Conservation (phyloP, 2,329 filamentous ascomycete species). For the Aureobasidium sp. region DNA sequence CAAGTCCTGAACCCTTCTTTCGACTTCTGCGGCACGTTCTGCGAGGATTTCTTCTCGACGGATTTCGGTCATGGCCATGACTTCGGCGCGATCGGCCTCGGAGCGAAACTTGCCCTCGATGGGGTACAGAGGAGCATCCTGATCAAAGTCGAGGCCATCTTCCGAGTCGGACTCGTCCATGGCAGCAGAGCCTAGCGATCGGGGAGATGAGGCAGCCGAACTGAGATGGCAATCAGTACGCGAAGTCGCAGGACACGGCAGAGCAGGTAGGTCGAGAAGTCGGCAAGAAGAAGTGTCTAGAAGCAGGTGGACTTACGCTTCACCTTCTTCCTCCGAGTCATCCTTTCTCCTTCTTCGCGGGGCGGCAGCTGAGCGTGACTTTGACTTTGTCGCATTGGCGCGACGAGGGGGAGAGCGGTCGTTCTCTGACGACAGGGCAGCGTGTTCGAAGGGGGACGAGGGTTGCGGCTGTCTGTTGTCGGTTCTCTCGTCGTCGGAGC, state of each 20-base stretch:
- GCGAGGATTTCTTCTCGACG: constrained; percentile 86
- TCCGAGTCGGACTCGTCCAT: constrained; percentile 87
- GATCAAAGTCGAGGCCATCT: constrained; percentile 43
- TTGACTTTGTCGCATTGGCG: constrained; percentile 44
- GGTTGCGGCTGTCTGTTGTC: constrained; percentile 29
- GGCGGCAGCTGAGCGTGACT: constrained; percentile 27
- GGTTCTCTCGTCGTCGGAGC: constrained; percentile 40
- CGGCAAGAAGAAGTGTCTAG: constrained; percentile 1
- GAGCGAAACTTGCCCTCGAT: constrained; percentile 75
- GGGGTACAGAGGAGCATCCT: constrained; percentile 65
- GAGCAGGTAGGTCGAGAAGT: constrained; percentile 15
- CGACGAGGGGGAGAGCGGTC: constrained; percentile 29
- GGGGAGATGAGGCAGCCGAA: constrained; percentile 59
- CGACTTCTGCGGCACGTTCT: constrained; percentile 75
- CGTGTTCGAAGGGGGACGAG: constrained; percentile 11
- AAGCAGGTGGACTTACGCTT: constrained; percentile 60
- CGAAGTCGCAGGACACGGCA: constrained; percentile 11
- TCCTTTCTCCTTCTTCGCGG: constrained; percentile 38
- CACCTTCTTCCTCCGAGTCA: constrained; percentile 68
- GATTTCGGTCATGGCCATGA: constrained; percentile 82
- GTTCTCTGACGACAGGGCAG: constrained; percentile 14
- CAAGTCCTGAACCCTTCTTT: constrained; percentile 73
- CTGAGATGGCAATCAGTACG: constrained; percentile 36
- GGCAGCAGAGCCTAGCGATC: constrained; percentile 72
- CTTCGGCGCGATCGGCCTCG: constrained; percentile 49